Evolutionary conservation across 306 rosid species (phyloP).

Genomic region (barrel medic (Medicago truncatula)): MtrunA17r5.0-ANR NC_053049.1:42485001-42485500

Average conservation of each 20-base stretch:
- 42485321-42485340: neutral
- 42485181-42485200: neutral
- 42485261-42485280: constrained; percentile 12
- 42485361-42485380: constrained; percentile 16
- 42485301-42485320: neutral
- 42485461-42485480: constrained; percentile 6
- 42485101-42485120: neutral
- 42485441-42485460: neutral
- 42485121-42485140: neutral
- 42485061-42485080: neutral
- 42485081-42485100: constrained; percentile 4
- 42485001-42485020: neutral
- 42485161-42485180: constrained; percentile 1
- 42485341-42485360: neutral
- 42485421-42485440: neutral
- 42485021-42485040: neutral
- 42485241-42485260: neutral
- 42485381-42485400: constrained; percentile 12
- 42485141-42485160: constrained; percentile 1
- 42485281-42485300: constrained; percentile 12
- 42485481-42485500: neutral
- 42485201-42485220: neutral
- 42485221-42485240: neutral
- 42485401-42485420: constrained; percentile 1
- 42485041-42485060: constrained; percentile 1